These are phyloP conservation scores for Pichia scutulata DNA, from an alignment of 805 yeast species.

Conservation along the genomic window DNA sequence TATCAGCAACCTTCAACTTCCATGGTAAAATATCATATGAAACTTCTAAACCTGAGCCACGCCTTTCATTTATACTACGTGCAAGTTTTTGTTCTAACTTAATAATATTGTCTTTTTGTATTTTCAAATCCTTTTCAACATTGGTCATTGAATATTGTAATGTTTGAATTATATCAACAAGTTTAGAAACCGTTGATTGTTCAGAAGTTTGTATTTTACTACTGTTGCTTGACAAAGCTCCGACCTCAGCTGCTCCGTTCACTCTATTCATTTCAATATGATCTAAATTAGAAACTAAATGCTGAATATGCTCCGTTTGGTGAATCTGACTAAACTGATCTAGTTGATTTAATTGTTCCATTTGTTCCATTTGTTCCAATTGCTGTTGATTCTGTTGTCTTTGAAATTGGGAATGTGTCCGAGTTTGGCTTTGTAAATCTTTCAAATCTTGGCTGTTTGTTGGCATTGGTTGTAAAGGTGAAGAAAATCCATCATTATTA, in stretches of 20 bases:
- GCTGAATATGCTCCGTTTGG: not conserved
- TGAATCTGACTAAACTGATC: not conserved
- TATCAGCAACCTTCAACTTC: not conserved
- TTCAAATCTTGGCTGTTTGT: conserved; percentile 2
- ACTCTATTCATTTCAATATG: not conserved
- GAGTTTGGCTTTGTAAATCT: not conserved
- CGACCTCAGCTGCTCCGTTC: not conserved
- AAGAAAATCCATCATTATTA: not conserved
- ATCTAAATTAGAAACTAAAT: not conserved
- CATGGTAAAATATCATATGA: conserved; percentile 19
- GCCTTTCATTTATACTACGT: conserved; percentile 17
- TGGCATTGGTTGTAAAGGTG: not conserved
- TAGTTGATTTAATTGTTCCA: not conserved
- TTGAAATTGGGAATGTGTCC: not conserved
- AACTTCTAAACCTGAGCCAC: conserved; percentile 27
- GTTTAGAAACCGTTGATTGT: not conserved
- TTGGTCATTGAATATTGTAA: conserved; percentile 2
- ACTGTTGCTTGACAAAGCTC: not conserved
- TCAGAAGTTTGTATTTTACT: not conserved
- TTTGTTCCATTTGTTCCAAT: conserved; percentile 3
- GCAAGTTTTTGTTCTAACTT: conserved; percentile 25
- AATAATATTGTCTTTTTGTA: conserved; percentile 18
- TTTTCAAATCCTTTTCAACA: conserved; percentile 15
- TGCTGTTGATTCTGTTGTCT: conserved; percentile 11
- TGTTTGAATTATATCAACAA: not conserved